Evolutionary conservation across 129 eudicot species (phyloP), one percentile per base, ranked within the genome.

Genomic region (Cynara cardunculus): DNA sequence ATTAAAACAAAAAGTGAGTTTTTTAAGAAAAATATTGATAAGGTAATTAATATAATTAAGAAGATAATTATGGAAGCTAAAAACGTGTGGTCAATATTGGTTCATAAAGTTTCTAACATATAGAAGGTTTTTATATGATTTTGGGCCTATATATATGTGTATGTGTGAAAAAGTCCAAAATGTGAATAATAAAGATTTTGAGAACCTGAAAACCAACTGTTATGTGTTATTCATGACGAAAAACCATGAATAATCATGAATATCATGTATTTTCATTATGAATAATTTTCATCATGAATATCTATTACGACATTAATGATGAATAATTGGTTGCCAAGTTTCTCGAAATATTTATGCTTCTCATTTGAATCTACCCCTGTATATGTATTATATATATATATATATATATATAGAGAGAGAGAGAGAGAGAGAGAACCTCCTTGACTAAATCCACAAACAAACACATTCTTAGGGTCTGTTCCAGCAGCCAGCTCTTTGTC

Each of bases 391-490:
- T 6, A 7, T 56, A 7, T 56, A 7, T 56, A 7, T 56, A 2
- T 41, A n/a, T n/a, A n/a, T 3, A 39, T 1, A 9, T 2, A 39
- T 2, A 46, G 65, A 18, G 65, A n/a, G 65, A n/a, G 24, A 14
- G 64, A 18, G 64, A 0, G 64, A 4, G 22, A 13, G 64, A 53
- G 8, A 53, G 39, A 3, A 96, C 99, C 99, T 91, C 99, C 99
- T 96, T 96, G 99, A 87, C 99, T 96, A 80, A 93, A 96, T 74
- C 99, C 99, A 80, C 99, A 93, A 21, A 96, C 71, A 80, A 96
- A 96, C 72, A 96, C 89, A 74, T 96, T 96, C 0, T 83, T 89
- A 28, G 99, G 97, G 87, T 89, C 75, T 32, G 84, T 85, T 79
- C 99, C 99, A 56, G 93, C 86, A 73, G 93, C 90, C 78, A 96